Conservation (phyloP, 306 rosid genomes). For the Echinosophora koreensis region DNA sequence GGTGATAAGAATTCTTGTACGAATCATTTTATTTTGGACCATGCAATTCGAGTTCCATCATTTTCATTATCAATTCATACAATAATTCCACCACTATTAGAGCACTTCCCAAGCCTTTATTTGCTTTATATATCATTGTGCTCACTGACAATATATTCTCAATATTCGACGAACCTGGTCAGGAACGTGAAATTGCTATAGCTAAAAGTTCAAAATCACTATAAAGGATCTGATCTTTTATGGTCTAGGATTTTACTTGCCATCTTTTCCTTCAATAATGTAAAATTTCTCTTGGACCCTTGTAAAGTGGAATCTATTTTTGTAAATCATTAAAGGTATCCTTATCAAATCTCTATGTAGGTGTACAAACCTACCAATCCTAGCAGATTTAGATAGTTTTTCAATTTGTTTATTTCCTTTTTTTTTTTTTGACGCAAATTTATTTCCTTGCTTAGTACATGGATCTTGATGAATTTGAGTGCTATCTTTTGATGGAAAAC, state of each 20-base stretch:
- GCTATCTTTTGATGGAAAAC: background rate
- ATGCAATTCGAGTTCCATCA: no score
- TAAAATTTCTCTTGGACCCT: background rate
- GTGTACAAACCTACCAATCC: background rate
- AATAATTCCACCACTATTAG: no score
- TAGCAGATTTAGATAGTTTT: background rate
- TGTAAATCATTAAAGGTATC: background rate
- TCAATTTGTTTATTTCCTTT: constrained; percentile 1
- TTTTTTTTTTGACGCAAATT: no score
- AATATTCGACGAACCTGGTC: background rate
- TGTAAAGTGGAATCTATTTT: background rate
- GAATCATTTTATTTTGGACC: no score
- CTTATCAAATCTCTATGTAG: background rate
- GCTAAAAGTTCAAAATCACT: background rate
- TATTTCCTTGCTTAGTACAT: background rate
- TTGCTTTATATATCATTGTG: no score
- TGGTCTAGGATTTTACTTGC: background rate
- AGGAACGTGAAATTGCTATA: background rate
- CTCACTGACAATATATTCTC: no score
- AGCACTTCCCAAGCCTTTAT: no score
- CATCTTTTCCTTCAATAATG: background rate
- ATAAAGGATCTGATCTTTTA: background rate
- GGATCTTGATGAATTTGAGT: background rate
- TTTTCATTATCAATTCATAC: no score
- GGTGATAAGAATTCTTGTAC: background rate